Base-by-base conservation (phyloP, 768 basidiomycete genomes). In the Rhizopogon sp. region DNA sequence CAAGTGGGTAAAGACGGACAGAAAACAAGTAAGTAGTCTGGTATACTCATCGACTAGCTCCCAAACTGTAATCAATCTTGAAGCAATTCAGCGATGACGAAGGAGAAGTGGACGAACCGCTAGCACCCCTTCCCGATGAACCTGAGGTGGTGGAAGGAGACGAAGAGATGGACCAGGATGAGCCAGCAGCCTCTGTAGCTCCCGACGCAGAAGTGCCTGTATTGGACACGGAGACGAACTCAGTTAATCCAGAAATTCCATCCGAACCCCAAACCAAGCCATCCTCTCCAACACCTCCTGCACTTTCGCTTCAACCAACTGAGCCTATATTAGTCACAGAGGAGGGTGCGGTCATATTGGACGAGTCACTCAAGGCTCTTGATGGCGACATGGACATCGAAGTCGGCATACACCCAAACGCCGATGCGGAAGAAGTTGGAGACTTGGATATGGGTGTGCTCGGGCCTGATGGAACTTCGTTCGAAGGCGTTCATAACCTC, bases 31-130 rank as follows among this genome's bases (percentile, higher is more conserved):
- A 62, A 52, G 81, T 58, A 22, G n/a, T 50, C 45, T 42, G 45
- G 25, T 9, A 52, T 40, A 22, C 39, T 47, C 43, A 42, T 20
- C 31, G 43, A 41, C 39, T 28, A 28, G 31, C 37, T 50, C 39
- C 13, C 40, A 39, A 39, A 54, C 54, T 29, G 44, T 54, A 41
- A 45, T 31, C 44, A 56, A 43, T 52, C 37, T 57, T 51, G 58
- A 66, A 93, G 90, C 88, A 91, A 78, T 93, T 93, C 62, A 90
- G 87, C 63, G 90, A 93, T 63, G 88, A 92, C 56, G 91, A 93
- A 63, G 87, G 81, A 50, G 87, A 84, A 58, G 81, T 74, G 0
- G 88, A 93, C 60, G 88, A 89, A 62, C 89, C 90, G 13, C 76
- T 93, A 25, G 90, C 83, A 1, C 90, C 90, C 16, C 74, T 93